phyloP scores from a whole-genome alignment of 441 rosid species.

The Viola pubescens region DNA sequence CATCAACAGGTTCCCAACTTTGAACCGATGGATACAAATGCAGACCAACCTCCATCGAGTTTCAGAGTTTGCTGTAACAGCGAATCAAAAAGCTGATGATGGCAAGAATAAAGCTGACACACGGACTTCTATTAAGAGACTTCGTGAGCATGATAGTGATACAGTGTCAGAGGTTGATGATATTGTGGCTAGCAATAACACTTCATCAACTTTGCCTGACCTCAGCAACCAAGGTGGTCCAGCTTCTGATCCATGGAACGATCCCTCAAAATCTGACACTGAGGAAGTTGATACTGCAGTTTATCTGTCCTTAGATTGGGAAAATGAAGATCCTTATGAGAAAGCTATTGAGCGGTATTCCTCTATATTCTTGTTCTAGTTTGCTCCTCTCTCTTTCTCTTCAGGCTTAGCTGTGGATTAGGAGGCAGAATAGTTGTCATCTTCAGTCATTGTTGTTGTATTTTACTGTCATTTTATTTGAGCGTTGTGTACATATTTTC shows the following conservation, averaged over 20 bases:
- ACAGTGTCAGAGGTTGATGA: conserved; percentile 78
- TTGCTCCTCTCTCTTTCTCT: background rate
- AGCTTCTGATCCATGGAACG: conserved; percentile 29
- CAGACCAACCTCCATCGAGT: conserved; percentile 96
- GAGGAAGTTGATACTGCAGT: conserved; percentile 52
- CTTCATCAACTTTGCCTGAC: conserved; percentile 37
- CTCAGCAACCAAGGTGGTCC: conserved; percentile 36
- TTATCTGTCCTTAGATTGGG: conserved; percentile 93
- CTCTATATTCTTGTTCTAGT: conserved; percentile 12
- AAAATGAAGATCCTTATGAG: conserved; percentile 84
- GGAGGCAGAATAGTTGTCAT: no score
- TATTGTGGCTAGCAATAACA: conserved; percentile 28
- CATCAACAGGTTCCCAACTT: conserved; percentile 74
- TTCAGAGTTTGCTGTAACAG: conserved; percentile 81
- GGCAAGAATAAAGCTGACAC: conserved; percentile 44
- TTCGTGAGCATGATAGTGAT: conserved; percentile 72
- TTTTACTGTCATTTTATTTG: background rate
- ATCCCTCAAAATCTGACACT: conserved; percentile 36
- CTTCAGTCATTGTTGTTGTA: background rate
- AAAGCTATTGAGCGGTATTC: conserved; percentile 83
- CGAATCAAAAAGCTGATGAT: conserved; percentile 45
- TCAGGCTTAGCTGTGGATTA: background rate
- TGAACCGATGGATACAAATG: conserved; percentile 99
- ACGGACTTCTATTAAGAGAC: conserved; percentile 67
- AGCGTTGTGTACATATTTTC: background rate